A percentile compares a stretch with the other conserved stretches of the same genome.
These are phyloP conservation scores for Nannochloris sp. DNA, from an alignment of 139 green algal genomes.

Conservation along the genomic window DNA sequence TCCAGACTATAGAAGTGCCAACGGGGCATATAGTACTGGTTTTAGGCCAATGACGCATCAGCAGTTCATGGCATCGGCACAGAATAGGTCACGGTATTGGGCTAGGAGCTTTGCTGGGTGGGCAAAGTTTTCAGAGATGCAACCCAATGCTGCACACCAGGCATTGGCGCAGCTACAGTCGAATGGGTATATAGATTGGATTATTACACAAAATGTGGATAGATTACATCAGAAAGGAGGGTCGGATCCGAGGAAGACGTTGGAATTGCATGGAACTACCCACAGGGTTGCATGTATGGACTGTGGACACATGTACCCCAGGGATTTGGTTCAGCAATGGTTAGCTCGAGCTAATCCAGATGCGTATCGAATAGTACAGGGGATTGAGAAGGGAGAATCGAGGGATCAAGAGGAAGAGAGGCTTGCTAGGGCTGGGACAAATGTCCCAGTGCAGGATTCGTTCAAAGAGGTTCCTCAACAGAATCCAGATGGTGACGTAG, in stretches of 20 bases:
- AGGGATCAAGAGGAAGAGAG: neutral
- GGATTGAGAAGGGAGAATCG: no score
- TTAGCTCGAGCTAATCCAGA: conserved; percentile 51
- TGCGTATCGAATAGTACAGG: neutral
- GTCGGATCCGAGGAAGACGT: conserved; percentile 22
- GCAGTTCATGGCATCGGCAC: conserved; percentile 67
- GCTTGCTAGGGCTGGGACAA: neutral
- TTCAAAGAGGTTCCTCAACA: no score
- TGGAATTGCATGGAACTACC: conserved; percentile 93
- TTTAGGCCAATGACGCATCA: conserved; percentile 88
- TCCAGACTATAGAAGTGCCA: conserved; percentile 82
- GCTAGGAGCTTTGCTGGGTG: conserved; percentile 79
- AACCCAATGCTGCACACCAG: conserved; percentile 63
- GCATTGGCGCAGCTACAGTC: conserved; percentile 54
- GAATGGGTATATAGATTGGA: conserved; percentile 21
- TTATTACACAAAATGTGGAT: conserved; percentile 98
- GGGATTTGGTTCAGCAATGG: conserved; percentile 45
- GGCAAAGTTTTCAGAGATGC: conserved; percentile 53
- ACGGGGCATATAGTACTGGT: conserved; percentile 83
- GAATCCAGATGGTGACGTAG: neutral
- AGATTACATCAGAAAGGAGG: conserved; percentile 72
- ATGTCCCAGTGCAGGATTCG: neutral
- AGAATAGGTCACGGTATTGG: conserved; percentile 73
- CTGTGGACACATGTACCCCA: conserved; percentile 40
- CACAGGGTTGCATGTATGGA: conserved; percentile 69